A percentile compares a stretch with the other conserved stretches of the same genome.
phyloP scores from a whole-genome alignment of 192 early-diverging fungal species.

The Gigaspora rosea region DNA sequence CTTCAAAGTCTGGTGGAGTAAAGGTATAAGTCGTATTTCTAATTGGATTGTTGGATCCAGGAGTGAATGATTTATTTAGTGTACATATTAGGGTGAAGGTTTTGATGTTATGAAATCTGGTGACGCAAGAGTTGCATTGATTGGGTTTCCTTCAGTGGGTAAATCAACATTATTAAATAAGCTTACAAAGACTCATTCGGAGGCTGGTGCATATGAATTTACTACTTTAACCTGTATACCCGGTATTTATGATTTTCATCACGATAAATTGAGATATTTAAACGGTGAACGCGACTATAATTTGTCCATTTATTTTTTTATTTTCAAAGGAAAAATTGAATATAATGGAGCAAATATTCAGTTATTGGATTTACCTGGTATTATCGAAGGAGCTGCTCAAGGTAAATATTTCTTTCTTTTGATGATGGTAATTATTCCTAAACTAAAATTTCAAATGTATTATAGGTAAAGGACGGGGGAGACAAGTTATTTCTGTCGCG shows the following conservation, averaged over 20 bases:
- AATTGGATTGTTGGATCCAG: constrained; percentile 13
- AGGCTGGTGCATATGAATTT: constrained; percentile 89
- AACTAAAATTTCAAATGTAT: neutral
- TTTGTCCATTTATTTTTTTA: no score
- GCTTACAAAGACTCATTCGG: constrained; percentile 89
- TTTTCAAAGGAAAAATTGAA: constrained; percentile 65
- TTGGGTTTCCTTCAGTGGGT: constrained; percentile 98
- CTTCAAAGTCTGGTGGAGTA: constrained; percentile 54
- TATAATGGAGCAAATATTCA: constrained; percentile 97
- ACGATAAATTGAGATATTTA: no score
- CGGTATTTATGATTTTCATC: constrained; percentile 40
- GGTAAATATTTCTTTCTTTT: constrained; percentile 46
- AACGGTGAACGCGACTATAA: no score
- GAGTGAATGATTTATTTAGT: neutral
- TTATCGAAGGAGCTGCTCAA: constrained; percentile 96
- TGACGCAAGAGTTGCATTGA: constrained; percentile 92
- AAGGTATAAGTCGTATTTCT: constrained; percentile 38
- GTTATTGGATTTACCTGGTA: constrained; percentile 97
- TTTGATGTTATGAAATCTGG: constrained; percentile 99
- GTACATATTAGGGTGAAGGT: constrained; percentile 69
- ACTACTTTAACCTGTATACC: constrained; percentile 96
- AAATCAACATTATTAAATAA: constrained; percentile 96
- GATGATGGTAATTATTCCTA: neutral
- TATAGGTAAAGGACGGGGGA: constrained; percentile 83
- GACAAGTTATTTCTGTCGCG: constrained; percentile 97